A percentile compares a stretch with the other conserved stretches of the same genome.
phyloP scores from a whole-genome alignment of 1,284 basidiomycete genomes.

The Ceratobasidium sp. region DNA sequence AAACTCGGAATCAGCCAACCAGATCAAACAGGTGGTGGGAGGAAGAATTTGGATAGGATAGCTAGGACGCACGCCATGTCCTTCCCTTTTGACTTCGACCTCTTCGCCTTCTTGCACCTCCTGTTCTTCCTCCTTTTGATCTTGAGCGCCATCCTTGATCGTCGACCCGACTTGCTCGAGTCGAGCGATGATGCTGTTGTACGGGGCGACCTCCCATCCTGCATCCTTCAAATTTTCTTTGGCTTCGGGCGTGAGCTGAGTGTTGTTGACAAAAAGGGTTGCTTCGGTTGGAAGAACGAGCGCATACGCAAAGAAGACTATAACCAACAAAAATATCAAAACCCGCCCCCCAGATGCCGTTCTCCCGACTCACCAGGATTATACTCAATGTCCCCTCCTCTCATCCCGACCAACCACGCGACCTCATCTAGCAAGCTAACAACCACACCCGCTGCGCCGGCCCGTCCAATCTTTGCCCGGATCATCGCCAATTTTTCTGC shows the following conservation, averaged over 20 bases:
- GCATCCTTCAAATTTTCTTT: conserved; percentile 59
- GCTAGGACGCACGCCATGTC: conserved; percentile 23
- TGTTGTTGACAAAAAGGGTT: conserved; percentile 75
- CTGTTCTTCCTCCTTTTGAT: conserved; percentile 41
- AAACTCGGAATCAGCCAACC: neutral
- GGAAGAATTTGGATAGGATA: too few species aligned
- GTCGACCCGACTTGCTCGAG: conserved; percentile 62
- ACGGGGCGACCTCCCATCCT: conserved; percentile 69
- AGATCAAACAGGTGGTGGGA: too few species aligned
- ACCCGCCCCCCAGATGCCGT: neutral
- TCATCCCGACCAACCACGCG: conserved; percentile 93
- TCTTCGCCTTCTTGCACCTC: conserved; percentile 21
- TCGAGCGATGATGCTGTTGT: conserved; percentile 70
- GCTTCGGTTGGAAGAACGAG: conserved; percentile 73
- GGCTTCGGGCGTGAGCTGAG: conserved; percentile 67
- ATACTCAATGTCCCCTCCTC: conserved; percentile 90
- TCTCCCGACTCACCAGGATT: conserved; percentile 67
- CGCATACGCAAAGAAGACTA: conserved; percentile 94
- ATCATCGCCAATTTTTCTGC: conserved; percentile 71
- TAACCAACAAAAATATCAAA: neutral
- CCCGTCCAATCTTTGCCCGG: conserved; percentile 68
- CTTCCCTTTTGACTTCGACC: conserved; percentile 13
- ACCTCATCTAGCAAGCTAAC: conserved; percentile 87
- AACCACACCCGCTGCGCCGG: conserved; percentile 64
- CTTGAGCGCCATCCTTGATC: conserved; percentile 49